Evolutionary conservation across 148 eudicot species (phyloP).

Genomic region (Silene latifolia): DNA sequence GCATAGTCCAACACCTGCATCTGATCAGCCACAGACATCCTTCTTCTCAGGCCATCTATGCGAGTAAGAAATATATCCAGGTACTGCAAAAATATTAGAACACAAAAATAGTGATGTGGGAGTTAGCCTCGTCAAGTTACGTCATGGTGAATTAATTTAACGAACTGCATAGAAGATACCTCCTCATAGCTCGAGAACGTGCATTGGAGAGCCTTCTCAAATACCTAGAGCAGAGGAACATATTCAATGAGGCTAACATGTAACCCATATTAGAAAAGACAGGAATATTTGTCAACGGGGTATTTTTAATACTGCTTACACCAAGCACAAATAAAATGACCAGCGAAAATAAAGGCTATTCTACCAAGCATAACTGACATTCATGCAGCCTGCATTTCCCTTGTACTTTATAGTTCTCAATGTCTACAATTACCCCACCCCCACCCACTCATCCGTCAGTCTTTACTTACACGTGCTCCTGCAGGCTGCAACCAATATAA

Average conservation of each 20-base stretch:
- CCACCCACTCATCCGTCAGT: neutral
- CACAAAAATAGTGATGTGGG: neutral
- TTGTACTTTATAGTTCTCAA: too few relatives aligned
- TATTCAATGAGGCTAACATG: neutral
- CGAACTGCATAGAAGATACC: constrained; percentile 42
- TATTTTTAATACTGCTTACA: neutral
- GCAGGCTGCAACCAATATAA: too few relatives aligned
- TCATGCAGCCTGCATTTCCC: too few relatives aligned
- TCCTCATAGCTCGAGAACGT: constrained; percentile 83
- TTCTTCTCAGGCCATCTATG: constrained; percentile 89
- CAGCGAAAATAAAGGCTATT: neutral
- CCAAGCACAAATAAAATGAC: neutral
- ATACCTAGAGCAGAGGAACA: constrained; percentile 53
- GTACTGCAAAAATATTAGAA: constrained; percentile 54
- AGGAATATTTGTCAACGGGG: neutral
- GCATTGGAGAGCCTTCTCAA: constrained; percentile 79
- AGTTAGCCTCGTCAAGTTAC: neutral
- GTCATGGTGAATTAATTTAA: neutral
- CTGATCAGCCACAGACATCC: constrained; percentile 54
- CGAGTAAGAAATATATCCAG: constrained; percentile 81
- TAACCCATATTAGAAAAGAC: neutral
- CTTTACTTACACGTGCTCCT: too few relatives aligned
- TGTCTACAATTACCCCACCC: neutral
- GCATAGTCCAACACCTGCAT: constrained; percentile 52
- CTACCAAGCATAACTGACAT: neutral